These are phyloP conservation scores for Aquanectria penicillioides DNA, from an alignment of 2,329 filamentous ascomycete genomes.

Conservation along the genomic window DNA sequence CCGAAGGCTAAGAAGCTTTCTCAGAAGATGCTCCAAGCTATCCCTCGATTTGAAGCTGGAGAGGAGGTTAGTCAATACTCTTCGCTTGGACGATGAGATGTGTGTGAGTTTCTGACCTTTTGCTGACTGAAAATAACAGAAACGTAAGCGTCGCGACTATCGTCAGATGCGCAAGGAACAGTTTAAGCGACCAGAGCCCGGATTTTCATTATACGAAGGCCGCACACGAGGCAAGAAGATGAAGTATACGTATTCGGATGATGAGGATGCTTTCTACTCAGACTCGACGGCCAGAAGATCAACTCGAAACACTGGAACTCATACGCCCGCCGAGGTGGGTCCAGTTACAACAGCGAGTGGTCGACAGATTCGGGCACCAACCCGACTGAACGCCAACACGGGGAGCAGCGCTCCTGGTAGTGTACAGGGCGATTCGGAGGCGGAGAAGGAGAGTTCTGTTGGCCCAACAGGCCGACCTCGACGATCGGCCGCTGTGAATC, in stretches of 20 bases:
- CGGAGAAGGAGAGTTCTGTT: conserved; percentile 51
- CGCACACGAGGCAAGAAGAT: conserved; percentile 95
- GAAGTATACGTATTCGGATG: conserved; percentile 95
- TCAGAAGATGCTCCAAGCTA: conserved; percentile 79
- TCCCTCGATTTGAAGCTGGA: conserved; percentile 91
- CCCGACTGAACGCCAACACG: conserved; percentile 71
- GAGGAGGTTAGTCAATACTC: conserved; percentile 75
- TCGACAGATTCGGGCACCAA: conserved; percentile 79
- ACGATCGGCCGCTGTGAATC: conserved; percentile 60
- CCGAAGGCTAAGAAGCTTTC: conserved; percentile 83
- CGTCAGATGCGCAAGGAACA: conserved; percentile 85
- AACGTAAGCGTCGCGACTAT: conserved; percentile 93
- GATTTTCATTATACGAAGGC: conserved; percentile 94
- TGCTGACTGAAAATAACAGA: conserved; percentile 62
- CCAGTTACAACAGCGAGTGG: conserved; percentile 83
- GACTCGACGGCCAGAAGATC: conserved; percentile 75
- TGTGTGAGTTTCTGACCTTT: neutral
- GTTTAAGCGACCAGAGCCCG: conserved; percentile 87
- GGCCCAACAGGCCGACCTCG: conserved; percentile 60
- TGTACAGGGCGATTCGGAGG: conserved; percentile 56
- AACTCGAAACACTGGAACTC: conserved; percentile 77
- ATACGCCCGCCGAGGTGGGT: conserved; percentile 75
- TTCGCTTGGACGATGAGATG: neutral
- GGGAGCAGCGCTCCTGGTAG: conserved; percentile 59
- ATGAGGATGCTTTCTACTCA: conserved; percentile 77